phyloP scores from a whole-genome alignment of 352 stramenopile genomes.

The Globisporangium splendens region DNA sequence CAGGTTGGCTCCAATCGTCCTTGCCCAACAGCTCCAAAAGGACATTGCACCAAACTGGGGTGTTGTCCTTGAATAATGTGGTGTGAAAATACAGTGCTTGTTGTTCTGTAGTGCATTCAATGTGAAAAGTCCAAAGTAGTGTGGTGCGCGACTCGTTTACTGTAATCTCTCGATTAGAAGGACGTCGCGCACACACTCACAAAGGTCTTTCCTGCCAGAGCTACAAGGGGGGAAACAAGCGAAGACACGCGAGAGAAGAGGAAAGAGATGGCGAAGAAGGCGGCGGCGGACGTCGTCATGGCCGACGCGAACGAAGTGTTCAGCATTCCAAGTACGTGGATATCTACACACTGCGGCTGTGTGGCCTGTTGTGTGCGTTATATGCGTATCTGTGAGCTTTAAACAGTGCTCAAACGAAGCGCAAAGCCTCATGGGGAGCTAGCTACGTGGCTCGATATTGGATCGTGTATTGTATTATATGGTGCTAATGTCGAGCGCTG shows the following conservation, averaged over 20 bases:
- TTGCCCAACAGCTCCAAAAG: conserved; percentile 1
- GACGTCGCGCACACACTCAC: conserved; percentile 2
- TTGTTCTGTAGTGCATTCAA: not conserved
- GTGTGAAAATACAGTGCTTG: not conserved
- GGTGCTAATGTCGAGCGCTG: not conserved
- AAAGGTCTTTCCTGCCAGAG: conserved; percentile 1
- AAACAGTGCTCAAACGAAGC: not conserved
- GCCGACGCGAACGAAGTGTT: conserved; percentile 30
- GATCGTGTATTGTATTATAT: not conserved
- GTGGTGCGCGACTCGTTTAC: not conserved
- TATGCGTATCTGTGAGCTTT: not conserved
- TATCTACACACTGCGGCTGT: not conserved
- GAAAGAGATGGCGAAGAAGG: conserved; percentile 23
- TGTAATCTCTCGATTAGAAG: conserved; percentile 2
- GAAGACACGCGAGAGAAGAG: not conserved
- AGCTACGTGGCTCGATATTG: no score
- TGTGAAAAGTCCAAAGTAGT: not conserved
- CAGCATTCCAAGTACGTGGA: conserved; percentile 50
- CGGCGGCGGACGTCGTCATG: conserved; percentile 21
- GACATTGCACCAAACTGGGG: no score
- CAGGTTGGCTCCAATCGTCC: not conserved
- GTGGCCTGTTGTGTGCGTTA: not conserved
- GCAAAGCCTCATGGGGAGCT: no score
- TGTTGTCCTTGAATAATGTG: no score
- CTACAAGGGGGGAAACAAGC: not conserved